phyloP scores from a whole-genome alignment of 345 rosid species.

The Trapa incisa region DNA sequence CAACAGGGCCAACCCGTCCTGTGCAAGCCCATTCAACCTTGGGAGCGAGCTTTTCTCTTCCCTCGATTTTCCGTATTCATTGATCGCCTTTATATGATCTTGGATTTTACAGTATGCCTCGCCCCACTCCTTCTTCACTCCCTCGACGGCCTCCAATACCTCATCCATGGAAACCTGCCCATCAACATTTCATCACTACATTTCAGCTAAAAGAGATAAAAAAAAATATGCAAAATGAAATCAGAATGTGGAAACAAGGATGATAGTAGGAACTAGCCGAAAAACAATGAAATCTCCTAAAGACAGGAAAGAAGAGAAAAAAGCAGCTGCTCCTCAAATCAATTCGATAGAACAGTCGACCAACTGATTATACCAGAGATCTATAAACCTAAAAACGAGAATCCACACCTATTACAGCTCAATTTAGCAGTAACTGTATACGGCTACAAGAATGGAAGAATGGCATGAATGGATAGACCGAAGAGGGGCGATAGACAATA shows the following conservation, averaged over 20 bases:
- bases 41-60: slow-evolving; percentile 52
- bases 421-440: neutral
- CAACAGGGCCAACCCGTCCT: slow-evolving; percentile 65
- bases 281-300: neutral
- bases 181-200: neutral
- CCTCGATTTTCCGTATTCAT: slow-evolving; percentile 44
- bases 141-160: slow-evolving; percentile 73
- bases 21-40: slow-evolving; percentile 59
- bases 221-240: neutral
- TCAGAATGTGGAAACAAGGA: neutral
- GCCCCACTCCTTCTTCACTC: slow-evolving; percentile 79
- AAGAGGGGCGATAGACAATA: too few species aligned
- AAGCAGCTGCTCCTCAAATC: neutral
- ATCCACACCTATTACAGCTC: neutral
- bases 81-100: slow-evolving; percentile 42
- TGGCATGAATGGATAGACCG: too few species aligned
- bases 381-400: neutral
- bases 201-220: neutral
- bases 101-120: slow-evolving; percentile 44
- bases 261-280: neutral
- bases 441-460: too few species aligned
- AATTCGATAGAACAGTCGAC: neutral
- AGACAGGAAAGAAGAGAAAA: neutral
- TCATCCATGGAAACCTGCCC: slow-evolving; percentile 40
- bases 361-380: neutral